These are phyloP conservation scores for Coprinopsis cinerea DNA, from an alignment of 768 basidiomycete genomes.

Conservation along the genomic window DNA sequence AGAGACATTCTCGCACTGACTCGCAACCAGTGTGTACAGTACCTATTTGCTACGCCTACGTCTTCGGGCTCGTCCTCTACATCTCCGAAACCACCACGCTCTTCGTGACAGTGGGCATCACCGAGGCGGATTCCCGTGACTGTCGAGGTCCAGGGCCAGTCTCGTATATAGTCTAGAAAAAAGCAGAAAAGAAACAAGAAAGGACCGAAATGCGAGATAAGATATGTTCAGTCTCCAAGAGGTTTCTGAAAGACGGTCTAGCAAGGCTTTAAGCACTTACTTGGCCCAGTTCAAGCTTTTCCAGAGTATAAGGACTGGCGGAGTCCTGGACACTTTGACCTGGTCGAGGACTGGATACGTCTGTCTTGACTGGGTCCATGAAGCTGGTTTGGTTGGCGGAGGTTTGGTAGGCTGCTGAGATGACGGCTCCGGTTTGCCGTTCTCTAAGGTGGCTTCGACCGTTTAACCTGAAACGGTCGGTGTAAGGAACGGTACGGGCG, in stretches of 20 bases:
- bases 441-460: constrained; percentile 11
- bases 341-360: neutral
- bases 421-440: constrained; percentile 4
- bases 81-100: constrained; percentile 11
- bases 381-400: constrained; percentile 1
- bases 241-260: no score
- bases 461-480: constrained; percentile 9
- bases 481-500: neutral
- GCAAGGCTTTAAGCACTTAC: no score
- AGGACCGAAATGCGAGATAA: no score
- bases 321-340: neutral
- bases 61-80: neutral
- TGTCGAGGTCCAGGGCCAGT: neutral
- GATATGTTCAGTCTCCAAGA: no score
- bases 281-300: no score
- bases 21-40: no score
- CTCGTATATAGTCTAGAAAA: neutral
- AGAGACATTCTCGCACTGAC: no score
- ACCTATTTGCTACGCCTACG: no score
- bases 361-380: neutral
- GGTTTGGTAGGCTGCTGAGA: neutral
- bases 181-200: no score
- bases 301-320: neutral
- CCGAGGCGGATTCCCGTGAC: neutral
- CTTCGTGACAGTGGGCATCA: constrained; percentile 14